Conservation (phyloP, 495 filamentous ascomycete genomes). For the Friedmanniomyces endolithicus region DNA sequence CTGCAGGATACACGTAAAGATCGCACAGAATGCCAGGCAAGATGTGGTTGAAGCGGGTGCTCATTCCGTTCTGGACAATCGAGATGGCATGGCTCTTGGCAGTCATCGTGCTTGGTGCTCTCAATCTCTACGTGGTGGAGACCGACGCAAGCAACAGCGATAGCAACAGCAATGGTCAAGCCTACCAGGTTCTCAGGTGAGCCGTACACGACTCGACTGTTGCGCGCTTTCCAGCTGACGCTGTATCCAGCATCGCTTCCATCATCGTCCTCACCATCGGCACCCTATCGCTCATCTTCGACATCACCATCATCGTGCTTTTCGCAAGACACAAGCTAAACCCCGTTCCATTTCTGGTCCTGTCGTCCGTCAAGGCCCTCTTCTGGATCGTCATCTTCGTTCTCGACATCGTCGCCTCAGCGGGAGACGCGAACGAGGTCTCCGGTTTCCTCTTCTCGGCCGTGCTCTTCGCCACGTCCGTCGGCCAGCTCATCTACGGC, state of each 20-base stretch:
- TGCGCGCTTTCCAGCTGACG: background rate
- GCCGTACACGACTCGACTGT: background rate
- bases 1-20: no score
- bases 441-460: constrained; percentile 3
- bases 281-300: constrained; percentile 19
- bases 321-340: constrained; percentile 23
- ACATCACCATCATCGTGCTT: constrained; percentile 26
- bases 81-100: constrained; percentile 20
- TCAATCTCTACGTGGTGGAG: constrained; percentile 1
- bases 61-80: constrained; percentile 30
- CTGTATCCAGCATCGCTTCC: background rate
- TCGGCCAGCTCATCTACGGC: constrained; percentile 28
- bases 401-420: constrained; percentile 15
- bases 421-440: background rate
- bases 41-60: constrained; percentile 28
- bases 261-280: constrained; percentile 14
- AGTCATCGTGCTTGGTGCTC: constrained; percentile 11
- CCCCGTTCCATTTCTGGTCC: constrained; percentile 24
- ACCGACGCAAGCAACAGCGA: background rate
- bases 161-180: background rate
- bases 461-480: constrained; percentile 14
- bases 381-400: constrained; percentile 25
- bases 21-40: background rate
- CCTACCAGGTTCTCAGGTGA: background rate
- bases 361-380: constrained; percentile 24